phyloP scores from a whole-genome alignment of 495 filamentous ascomycete genomes.

The Emericellopsis terricola region DNA sequence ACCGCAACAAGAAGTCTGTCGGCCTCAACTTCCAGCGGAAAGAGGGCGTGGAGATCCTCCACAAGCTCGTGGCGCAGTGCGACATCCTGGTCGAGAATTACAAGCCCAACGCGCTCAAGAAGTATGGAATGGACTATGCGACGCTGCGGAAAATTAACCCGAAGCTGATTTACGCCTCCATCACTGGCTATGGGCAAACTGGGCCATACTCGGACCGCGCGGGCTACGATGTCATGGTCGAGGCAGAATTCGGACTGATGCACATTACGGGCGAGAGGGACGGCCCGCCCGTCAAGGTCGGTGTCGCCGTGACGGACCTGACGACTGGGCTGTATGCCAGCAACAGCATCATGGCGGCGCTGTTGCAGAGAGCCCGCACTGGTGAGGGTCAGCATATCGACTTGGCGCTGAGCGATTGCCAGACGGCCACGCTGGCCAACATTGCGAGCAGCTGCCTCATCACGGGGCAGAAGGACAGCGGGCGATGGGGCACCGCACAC shows the following conservation, averaged over 20 bases:
- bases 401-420: conserved; percentile 77
- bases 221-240: conserved; percentile 98
- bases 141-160: conserved; percentile 69
- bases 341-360: conserved; percentile 88
- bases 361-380: conserved; percentile 43
- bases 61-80: conserved; percentile 63
- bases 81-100: conserved; percentile 97
- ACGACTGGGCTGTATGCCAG: conserved; percentile 96
- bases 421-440: conserved; percentile 83
- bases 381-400: conserved; percentile 78
- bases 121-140: conserved; percentile 77
- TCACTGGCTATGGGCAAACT: conserved; percentile 66
- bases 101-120: conserved; percentile 74
- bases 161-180: conserved; percentile 44
- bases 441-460: conserved; percentile 85
- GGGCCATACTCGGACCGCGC: conserved; percentile 79
- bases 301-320: conserved; percentile 89
- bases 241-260: conserved; percentile 96
- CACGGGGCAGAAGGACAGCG: conserved; percentile 70
- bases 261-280: conserved; percentile 85
- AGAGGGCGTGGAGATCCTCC: conserved; percentile 68
- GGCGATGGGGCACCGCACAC: conserved; percentile 90
- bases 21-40: conserved; percentile 78
- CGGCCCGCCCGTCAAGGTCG: conserved; percentile 89
- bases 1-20: conserved; percentile 92